Base-by-base conservation (phyloP, 768 basidiomycete species). In the Hypsizygus marmoreus region DNA sequence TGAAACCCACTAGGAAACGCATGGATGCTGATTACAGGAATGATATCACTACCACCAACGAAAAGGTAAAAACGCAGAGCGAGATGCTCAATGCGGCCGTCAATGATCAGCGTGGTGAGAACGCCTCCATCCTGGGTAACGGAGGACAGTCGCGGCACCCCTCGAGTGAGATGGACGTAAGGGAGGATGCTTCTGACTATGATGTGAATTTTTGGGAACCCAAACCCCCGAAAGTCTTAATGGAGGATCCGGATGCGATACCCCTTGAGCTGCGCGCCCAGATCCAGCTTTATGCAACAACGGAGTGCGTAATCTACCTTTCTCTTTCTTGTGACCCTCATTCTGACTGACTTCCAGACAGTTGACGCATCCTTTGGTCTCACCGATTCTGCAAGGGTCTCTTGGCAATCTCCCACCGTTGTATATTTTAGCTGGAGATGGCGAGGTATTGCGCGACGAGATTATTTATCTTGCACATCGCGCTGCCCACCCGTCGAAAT, bases 251-350 rank as follows among this genome's bases (percentile, higher is more conserved):
- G 0, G 53, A 70, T 12, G 65, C 62, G 4, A 55, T 61, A 0
- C 76, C 79, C 1, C 56, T 80, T 40, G 79, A 81, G 51, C 48
- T 81, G 20, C 71, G 66, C 14, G 74, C 81, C 1, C 87, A 88
- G 56, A 89, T 91, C 12, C 90, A 92, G 63, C 69, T 88, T 11
- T 90, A 91, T 60, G 84, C 85, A 4, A 79, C 82, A 2, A 90
- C 82, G 29, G 83, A 84, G 76, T 86, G 70, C 41, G 79, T 67
- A 10, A 29, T 50, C n/a, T n/a, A n/a, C n/a, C 34, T 43, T 22
- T 9, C 20, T 41, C 6, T 32, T 44, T 19, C 19, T 22, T 16
- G n/a, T 40, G 22, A 35, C 24, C 23, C 13, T 17, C 2, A 12
- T 22, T 1, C 39, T 14, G 25, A 14, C 14, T 39, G 17, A 28